Conservation (phyloP, 2,329 filamentous ascomycete species). For the Aspergillus sp. region DNA sequence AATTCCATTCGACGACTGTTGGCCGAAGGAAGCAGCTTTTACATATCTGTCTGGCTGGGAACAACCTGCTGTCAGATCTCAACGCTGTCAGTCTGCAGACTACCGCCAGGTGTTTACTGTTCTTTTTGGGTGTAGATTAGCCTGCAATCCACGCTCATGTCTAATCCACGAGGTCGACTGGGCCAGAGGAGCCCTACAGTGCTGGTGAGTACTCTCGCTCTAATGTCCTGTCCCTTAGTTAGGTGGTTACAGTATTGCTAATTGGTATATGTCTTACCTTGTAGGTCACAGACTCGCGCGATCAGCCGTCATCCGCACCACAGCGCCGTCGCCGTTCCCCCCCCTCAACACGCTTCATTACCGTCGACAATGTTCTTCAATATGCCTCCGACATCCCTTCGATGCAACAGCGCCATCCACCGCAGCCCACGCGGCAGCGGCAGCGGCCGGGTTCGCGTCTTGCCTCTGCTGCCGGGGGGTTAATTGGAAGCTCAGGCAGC, state of each 20-base stretch:
- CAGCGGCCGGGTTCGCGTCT: slow-evolving; percentile 27
- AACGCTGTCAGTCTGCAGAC: too few species aligned
- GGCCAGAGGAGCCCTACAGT: slow-evolving; percentile 39
- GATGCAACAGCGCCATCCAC: slow-evolving; percentile 70
- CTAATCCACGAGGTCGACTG: slow-evolving; percentile 21
- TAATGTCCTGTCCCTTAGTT: slow-evolving; percentile 2
- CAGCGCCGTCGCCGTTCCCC: slow-evolving; percentile 24
- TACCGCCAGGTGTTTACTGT: too few species aligned
- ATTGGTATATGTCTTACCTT: neutral
- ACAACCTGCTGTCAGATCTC: too few species aligned
- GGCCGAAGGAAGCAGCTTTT: too few species aligned
- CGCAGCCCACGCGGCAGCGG: slow-evolving; percentile 29
- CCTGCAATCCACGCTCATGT: slow-evolving; percentile 15
- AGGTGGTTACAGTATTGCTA: slow-evolving; percentile 8
- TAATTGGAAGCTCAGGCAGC: slow-evolving; percentile 37
- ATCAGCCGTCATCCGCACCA: slow-evolving; percentile 25
- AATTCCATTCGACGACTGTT: too few species aligned
- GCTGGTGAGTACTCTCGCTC: slow-evolving; percentile 24
- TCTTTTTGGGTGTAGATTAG: neutral
- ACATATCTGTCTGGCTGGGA: too few species aligned
- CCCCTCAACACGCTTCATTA: slow-evolving; percentile 62
- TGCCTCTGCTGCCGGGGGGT: slow-evolving; percentile 21
- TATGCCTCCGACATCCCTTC: slow-evolving; percentile 93
- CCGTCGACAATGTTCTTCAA: slow-evolving; percentile 88
- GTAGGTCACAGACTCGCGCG: slow-evolving; percentile 39